Base-by-base conservation (phyloP, 306 rosid species). In the Vicia sativa region DNA sequence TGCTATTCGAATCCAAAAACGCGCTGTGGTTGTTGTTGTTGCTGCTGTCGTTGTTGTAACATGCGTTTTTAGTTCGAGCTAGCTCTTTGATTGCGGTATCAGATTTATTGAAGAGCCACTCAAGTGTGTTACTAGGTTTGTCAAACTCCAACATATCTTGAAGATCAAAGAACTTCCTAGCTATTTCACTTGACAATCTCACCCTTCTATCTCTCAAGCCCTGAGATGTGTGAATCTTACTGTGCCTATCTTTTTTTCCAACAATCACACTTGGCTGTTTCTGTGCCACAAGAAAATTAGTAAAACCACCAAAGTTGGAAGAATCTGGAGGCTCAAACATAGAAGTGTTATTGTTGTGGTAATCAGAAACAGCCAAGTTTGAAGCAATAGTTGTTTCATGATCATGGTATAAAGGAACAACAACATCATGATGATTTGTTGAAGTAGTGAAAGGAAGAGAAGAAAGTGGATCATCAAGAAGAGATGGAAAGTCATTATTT, bases 141-240 rank as follows among this genome's bases (percentile, higher is more conserved):
- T 92, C 95, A 71, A 84, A 86, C 81, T 95, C 96, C 65, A 92
- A 69, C 90, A 82, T 77, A 80, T 92, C 97, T 73, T 92, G 97
- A 67, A 92, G 96, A 80, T 89, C 92, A 44, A 92, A 92, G 86
- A 92, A 92, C 79, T 87, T 83, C 4, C 92, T 70, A n/a, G 97
- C 89, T 9, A 89, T 78, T 13, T 86, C 89, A 59, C 91, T 80
- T 18, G 96, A 92, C 4, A 92, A 74, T 18, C 97, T 85, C 3
- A 92, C 96, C 74, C 97, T 72, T 14, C 97, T 79, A 60, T 92
- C 97, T 50, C 97, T 84, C 68, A 85, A 67, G 1, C 97, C 97
- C 71, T 86, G 96, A 1, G 97, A 83, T 11, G 97, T 92, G 80
- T 74, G 79, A 82, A 92, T 92, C 92, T 92, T 92, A 65, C 96